phyloP scores from a whole-genome alignment of 2,329 filamentous ascomycete species.

The Verticillium nonalfalfae region DNA sequence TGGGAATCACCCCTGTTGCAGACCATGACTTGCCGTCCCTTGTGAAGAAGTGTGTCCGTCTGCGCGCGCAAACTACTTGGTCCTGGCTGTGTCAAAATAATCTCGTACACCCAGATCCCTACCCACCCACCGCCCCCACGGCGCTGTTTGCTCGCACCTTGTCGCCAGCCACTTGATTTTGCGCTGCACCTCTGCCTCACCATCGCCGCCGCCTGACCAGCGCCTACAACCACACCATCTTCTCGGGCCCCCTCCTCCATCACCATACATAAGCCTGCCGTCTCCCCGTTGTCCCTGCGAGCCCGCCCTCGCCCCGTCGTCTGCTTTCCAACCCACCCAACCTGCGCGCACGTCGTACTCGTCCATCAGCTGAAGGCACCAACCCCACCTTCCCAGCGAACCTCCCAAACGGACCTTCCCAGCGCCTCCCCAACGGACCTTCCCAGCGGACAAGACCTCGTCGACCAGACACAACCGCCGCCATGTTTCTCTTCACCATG shows the following conservation, averaged over 20 bases:
- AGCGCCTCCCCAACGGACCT: neutral
- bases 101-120: neutral
- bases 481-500: slow-evolving; percentile 53
- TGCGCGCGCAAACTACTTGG: neutral
- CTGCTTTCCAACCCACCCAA: neutral
- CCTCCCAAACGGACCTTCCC: neutral
- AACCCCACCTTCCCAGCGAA: neutral
- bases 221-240: slow-evolving; percentile 1
- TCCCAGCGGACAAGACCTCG: neutral
- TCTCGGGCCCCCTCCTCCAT: slow-evolving; percentile 2
- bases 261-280: slow-evolving; percentile 4
- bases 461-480: slow-evolving; percentile 15
- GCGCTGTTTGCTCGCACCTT: slow-evolving; percentile 1
- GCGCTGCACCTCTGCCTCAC: neutral
- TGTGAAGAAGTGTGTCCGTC: neutral
- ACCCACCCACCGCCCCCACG: neutral
- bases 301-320: slow-evolving; percentile 1
- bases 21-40: neutral
- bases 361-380: neutral
- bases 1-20: slow-evolving; percentile 12
- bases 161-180: slow-evolving; percentile 4
- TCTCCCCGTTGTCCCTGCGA: neutral
- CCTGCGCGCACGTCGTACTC: neutral
- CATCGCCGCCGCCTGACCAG: neutral
- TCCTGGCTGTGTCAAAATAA: too few relatives aligned